A percentile compares a stretch with the other conserved stretches of the same genome.
phyloP scores from a whole-genome alignment of 2,329 filamentous ascomycete species.

The Massarina eburnea region DNA sequence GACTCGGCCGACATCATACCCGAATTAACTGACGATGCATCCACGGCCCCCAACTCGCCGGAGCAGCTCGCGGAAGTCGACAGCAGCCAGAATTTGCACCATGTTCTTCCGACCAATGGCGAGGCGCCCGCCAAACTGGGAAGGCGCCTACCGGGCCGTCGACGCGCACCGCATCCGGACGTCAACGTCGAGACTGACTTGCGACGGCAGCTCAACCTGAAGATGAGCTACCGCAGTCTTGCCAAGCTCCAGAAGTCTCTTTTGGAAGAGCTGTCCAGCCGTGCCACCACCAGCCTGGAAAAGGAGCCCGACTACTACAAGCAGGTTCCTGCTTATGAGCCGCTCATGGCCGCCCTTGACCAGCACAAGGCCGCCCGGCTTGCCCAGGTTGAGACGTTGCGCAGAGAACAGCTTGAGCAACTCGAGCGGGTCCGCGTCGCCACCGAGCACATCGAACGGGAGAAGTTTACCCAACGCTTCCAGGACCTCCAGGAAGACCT shows the following conservation, averaged over 20 bases:
- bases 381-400: conserved; percentile 41
- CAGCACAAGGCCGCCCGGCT: conserved; percentile 47
- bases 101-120: conserved; percentile 39
- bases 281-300: conserved; percentile 60
- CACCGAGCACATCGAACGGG: conserved; percentile 36
- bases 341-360: conserved; percentile 57
- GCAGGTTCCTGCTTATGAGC: conserved; percentile 55
- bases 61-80: conserved; percentile 39
- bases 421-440: conserved; percentile 37
- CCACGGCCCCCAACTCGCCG: conserved; percentile 35
- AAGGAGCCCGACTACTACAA: conserved; percentile 57
- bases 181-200: conserved; percentile 50
- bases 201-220: conserved; percentile 65
- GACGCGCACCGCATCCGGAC: conserved; percentile 51
- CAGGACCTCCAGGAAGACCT: conserved; percentile 35
- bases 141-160: conserved; percentile 46
- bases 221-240: conserved; percentile 65
- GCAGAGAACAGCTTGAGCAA: conserved; percentile 41
- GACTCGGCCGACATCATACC: conserved; percentile 36
- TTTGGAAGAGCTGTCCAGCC: conserved; percentile 65
- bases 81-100: conserved; percentile 33
- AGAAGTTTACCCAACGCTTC: conserved; percentile 41
- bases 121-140: conserved; percentile 39
- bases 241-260: conserved; percentile 65
- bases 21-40: conserved; percentile 39